Evolutionary conservation across 495 filamentous ascomycete species (phyloP), one percentile per base, ranked within the genome.

Genomic region (Xylaria palmicola): DNA sequence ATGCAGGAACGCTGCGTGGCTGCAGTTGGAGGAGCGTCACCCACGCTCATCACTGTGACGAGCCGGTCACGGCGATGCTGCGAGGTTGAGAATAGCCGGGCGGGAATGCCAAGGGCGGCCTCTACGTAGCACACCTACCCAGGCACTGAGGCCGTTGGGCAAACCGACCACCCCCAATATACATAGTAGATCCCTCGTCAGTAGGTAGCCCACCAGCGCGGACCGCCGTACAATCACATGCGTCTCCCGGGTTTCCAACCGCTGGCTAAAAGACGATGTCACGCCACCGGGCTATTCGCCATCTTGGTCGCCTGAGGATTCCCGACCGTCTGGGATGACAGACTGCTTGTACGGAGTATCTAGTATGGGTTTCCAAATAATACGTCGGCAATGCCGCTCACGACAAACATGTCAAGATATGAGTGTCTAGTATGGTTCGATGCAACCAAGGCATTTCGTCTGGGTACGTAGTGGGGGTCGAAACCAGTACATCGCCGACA

Each of bases 1-100:
- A 67, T 72, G 69, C 69, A 72, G 69, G 69, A 72, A 72, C 69
- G 60, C 66, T 60, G 64, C 62, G 29, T 57, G 36, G 57, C 57
- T 52, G 57, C 57, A 60, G 44, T 13, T 48, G 44, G 22, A 20
- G n/a, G 55, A 30, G n/a, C 22, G 49, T 47, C 49, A 34, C 58
- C 48, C 56, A 51, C 36, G 45, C 41, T 51, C n/a, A 36, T 57
- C 24, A 24, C 37, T 29, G 24, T 45, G 8, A 15, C n/a, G 32
- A 45, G 19, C 40, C 39, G 13, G 37, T 17, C 24, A 24, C 15
- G 36, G 26, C 27, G 7, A 32, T 41, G 41, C 36, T 29, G n/a
- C 7, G 37, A 41, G 37, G 34, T 29, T 41, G 36, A 40, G 36
- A 30, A 55, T 30, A 40, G 52, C 52, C 52, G 34, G 37, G 22